Percentiles rank a stretch among this genome's conserved stretches.
phyloP scores from a whole-genome alignment of 805 yeast genomes.

The Candida michaelii region DNA sequence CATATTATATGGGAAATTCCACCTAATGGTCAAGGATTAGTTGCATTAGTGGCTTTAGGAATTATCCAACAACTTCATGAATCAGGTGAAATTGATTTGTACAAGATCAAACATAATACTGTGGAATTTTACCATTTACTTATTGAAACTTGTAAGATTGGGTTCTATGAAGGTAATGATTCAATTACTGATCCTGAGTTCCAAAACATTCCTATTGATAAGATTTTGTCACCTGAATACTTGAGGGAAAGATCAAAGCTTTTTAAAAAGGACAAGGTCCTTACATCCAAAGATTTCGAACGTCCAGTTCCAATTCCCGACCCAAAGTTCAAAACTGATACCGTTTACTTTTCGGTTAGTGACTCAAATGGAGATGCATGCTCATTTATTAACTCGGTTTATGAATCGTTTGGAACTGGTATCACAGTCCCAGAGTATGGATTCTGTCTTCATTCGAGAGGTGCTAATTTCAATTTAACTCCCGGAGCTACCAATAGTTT shows the following conservation, averaged over 20 bases:
- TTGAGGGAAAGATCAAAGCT: conserved; percentile 49
- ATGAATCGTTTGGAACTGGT: conserved; percentile 66
- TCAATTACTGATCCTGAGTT: conserved; percentile 64
- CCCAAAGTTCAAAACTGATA: conserved; percentile 61
- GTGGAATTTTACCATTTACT: conserved; percentile 66
- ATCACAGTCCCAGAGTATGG: conserved; percentile 66
- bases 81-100: conserved; percentile 41
- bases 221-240: conserved; percentile 49
- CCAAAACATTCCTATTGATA: conserved; percentile 34
- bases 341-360: conserved; percentile 65
- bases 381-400: conserved; percentile 77
- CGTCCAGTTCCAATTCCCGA: conserved; percentile 57
- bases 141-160: conserved; percentile 70
- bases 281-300: conserved; percentile 42
- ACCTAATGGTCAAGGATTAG: conserved; percentile 80
- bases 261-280: conserved; percentile 40
- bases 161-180: conserved; percentile 74
- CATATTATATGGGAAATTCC: conserved; percentile 74
- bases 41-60: conserved; percentile 71
- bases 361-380: conserved; percentile 77
- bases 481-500: conserved; percentile 57
- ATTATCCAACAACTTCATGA: conserved; percentile 56
- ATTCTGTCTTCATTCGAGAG: conserved; percentile 73
- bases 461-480: conserved; percentile 67
- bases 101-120: conserved; percentile 58